Conservation (phyloP, 306 rosid genomes). For the Dryas drummondii region DNA sequence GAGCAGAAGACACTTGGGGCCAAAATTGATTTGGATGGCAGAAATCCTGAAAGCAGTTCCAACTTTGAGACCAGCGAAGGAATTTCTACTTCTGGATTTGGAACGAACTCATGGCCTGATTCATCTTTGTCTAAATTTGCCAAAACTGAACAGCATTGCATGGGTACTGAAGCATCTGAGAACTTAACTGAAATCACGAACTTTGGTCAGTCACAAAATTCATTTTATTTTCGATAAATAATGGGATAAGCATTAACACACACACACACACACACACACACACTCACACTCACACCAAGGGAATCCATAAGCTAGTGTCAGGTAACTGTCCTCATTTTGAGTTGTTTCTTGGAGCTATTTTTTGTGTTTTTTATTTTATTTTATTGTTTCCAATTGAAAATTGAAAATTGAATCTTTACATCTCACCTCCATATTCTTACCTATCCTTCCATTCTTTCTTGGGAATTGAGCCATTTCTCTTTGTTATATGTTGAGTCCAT, state of each 20-base stretch:
- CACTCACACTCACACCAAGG: background rate
- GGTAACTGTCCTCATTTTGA: background rate
- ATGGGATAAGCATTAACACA: background rate
- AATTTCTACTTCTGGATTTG: constrained; percentile 50
- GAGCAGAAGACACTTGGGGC: constrained; percentile 52
- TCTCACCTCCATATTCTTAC: background rate
- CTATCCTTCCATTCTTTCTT: too few relatives aligned
- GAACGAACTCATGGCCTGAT: constrained; percentile 52
- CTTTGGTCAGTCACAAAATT: constrained; percentile 35
- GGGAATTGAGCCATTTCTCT: too few relatives aligned
- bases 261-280: background rate
- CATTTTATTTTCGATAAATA: background rate
- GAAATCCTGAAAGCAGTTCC: constrained; percentile 49
- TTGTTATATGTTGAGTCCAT: too few relatives aligned
- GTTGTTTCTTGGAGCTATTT: background rate
- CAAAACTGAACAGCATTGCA: constrained; percentile 46
- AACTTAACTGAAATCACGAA: constrained; percentile 41
- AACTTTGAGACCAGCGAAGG: constrained; percentile 36
- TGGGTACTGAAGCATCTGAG: constrained; percentile 46
- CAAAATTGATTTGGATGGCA: constrained; percentile 43
- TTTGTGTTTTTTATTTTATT: background rate
- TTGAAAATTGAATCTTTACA: background rate
- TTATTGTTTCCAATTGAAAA: background rate
- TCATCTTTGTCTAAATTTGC: constrained; percentile 49
- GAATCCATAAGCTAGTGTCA: background rate